phyloP scores from a whole-genome alignment of 139 green algal species.

The Chlorella vulgaris region DNA sequence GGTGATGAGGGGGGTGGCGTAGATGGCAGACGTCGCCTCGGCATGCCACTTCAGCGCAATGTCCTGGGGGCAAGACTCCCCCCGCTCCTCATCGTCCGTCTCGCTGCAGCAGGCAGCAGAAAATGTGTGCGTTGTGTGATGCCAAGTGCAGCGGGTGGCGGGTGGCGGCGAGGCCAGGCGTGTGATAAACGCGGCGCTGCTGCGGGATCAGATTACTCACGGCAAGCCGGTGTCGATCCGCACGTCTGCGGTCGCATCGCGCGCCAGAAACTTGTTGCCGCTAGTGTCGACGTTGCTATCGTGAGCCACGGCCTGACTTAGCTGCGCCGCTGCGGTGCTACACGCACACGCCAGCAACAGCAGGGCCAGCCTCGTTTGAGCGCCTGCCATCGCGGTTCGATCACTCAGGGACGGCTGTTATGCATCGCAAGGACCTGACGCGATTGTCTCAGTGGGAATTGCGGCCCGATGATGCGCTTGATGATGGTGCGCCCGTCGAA shows the following conservation, averaged over 20 bases:
- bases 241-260: slow-evolving; percentile 58
- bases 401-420: neutral
- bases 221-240: neutral
- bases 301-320: slow-evolving; percentile 54
- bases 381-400: neutral
- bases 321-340: slow-evolving; percentile 31
- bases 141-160: neutral
- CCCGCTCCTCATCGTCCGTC: slow-evolving; percentile 12
- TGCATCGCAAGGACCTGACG: no score
- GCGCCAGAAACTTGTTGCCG: slow-evolving; percentile 78
- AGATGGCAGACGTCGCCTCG: slow-evolving; percentile 82
- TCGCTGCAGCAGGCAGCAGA: neutral
- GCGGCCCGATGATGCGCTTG: no score
- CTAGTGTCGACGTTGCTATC: slow-evolving; percentile 50
- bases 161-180: neutral
- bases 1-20: slow-evolving; percentile 95
- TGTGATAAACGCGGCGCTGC: neutral
- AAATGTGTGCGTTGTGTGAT: neutral
- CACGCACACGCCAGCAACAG: slow-evolving; percentile 34
- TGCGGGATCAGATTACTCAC: neutral
- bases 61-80: slow-evolving; percentile 41
- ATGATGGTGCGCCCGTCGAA: no score
- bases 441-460: no score
- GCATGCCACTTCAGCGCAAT: slow-evolving; percentile 90
- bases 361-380: slow-evolving; percentile 7